Evolutionary conservation across 2,329 filamentous ascomycete genomes (phyloP).

Genomic region (Claviceps maximensis): DNA sequence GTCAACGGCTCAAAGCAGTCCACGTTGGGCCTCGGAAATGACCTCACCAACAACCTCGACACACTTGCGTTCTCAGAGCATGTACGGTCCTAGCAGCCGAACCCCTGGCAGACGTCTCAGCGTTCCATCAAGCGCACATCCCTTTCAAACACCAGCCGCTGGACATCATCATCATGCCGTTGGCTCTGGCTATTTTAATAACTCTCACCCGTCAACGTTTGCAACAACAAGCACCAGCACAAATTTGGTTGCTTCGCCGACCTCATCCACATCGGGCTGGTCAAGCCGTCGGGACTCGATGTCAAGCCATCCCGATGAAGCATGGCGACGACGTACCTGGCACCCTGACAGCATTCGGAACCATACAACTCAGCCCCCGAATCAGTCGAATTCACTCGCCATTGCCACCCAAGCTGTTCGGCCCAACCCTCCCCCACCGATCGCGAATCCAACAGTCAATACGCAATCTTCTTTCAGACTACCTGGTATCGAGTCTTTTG

Average conservation of each 20-base stretch:
- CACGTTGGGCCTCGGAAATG: conserved; percentile 54
- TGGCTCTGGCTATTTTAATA: conserved; percentile 38
- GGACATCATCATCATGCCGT: conserved; percentile 40
- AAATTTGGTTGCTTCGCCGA: conserved; percentile 52
- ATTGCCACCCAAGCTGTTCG: conserved; percentile 56
- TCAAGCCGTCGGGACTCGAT: conserved; percentile 50
- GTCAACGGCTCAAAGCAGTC: conserved; percentile 63
- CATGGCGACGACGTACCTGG: conserved; percentile 78
- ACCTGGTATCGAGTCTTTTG: conserved; percentile 87
- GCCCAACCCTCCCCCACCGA: conserved; percentile 38
- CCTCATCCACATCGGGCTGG: conserved; percentile 47
- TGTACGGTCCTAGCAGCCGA: conserved; percentile 51
- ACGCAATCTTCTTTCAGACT: conserved; percentile 53
- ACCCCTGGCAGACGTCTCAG: conserved; percentile 65
- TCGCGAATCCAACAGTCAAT: conserved; percentile 30
- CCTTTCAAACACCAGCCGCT: conserved; percentile 55
- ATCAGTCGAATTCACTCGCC: conserved; percentile 59
- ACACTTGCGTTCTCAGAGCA: conserved; percentile 56
- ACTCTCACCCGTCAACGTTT: conserved; percentile 42
- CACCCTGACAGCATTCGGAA: conserved; percentile 65
- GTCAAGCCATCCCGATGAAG: conserved; percentile 52
- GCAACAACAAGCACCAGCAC: conserved; percentile 31
- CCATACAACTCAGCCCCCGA: conserved; percentile 38
- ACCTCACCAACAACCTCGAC: conserved; percentile 62
- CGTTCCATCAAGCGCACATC: conserved; percentile 62